Evolutionary conservation across 257 asterid species (phyloP), one percentile per base, ranked within the genome.

Genomic region (Plantago ovata): DNA sequence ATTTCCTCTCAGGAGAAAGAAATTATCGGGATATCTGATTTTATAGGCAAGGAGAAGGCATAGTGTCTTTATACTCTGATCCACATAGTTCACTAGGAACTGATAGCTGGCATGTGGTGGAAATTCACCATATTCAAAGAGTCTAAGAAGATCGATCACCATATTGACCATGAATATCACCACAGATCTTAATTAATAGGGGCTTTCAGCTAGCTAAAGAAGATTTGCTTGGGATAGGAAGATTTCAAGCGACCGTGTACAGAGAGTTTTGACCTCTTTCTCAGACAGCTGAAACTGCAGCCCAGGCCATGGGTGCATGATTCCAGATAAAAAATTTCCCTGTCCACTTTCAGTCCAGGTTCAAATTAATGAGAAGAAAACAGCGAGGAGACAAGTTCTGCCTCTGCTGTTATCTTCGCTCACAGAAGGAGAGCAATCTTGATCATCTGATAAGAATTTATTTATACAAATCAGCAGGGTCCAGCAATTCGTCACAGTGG

Each of bases 171-270:
- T 45, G 51, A 11, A 45, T 45, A 18, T 45, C 51, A 45, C 51
- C 51, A 63, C 95, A 86, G 72, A 86, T 86, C 94, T 86, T 86
- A 63, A n/a, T 86, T 83, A 63, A 86, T 86, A 61, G 94, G 95
- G 33, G 95, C 94, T 68, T 86, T 94, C 7, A 86, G 87, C 95
- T 7, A 86, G 87, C 81, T 86, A 93, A 58, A 86, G 80, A 3
- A 86, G 89, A 76, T 77, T 84, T 51, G 95, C 93, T 69, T 86
- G 95, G 28, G 77, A 80, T 50, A 86, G 89, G 69, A 86, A 86
- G 53, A 86, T 81, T 63, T 83, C 87, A 33, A 93, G 78, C 19
- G 95, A 65, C 50, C 87, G 59, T 64, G 68, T 69, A 50, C 95
- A 86, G 15, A 86, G 82, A 45, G 84, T 73, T 5, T 90, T 85